Base-by-base conservation (phyloP, 2,329 filamentous ascomycete genomes). In the Fusarium ambrosium region DNA sequence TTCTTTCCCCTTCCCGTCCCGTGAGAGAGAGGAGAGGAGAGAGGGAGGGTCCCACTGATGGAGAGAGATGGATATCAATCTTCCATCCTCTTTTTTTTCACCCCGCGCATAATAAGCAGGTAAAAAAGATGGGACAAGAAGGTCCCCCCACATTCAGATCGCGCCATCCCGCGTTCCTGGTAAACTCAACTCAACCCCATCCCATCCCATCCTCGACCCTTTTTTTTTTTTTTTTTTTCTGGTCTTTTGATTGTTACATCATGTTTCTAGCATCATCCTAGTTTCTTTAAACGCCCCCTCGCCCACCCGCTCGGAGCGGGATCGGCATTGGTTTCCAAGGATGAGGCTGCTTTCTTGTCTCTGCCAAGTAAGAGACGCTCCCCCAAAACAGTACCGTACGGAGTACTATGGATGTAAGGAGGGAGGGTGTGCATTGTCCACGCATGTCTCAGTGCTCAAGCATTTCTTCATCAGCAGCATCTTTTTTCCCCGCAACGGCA, bases 131-230 rank as follows among this genome's bases (percentile, higher is more conserved):
- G 9, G 20, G 22, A 27, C 11, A 51, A 29, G 43, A 34, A 34
- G n/a, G n/a, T 9, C 43, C 45, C 48, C 24, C 48, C 48, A 29
- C 48, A 53, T 27, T 68, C 27, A 61, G 56, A 77, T 72, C 64
- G 70, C 72, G 62, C 70, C 68, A 78, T 78, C 76, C 76, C 76
- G 66, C 76, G 66, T 69, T 70, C 62, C 70, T 72, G 68, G 76
- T 55, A 71, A 63, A 67, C 63, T 58, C 69, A 68, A 41, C 51
- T 66, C 69, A 27, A 62, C 62, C 20, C 55, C 41, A 66, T 62
- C 60, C 60, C 36, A 37, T 37, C 16, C 36, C 18, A 22, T 45
- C 20, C 20, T 37, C 37, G 58, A 48, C 55, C 29, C n/a, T 51
- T 63, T 29, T 27, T 22, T 51, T 14, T 32, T 34, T 34, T 34